phyloP scores from a whole-genome alignment of 768 basidiomycete species.

The Podaxis sp. region DNA sequence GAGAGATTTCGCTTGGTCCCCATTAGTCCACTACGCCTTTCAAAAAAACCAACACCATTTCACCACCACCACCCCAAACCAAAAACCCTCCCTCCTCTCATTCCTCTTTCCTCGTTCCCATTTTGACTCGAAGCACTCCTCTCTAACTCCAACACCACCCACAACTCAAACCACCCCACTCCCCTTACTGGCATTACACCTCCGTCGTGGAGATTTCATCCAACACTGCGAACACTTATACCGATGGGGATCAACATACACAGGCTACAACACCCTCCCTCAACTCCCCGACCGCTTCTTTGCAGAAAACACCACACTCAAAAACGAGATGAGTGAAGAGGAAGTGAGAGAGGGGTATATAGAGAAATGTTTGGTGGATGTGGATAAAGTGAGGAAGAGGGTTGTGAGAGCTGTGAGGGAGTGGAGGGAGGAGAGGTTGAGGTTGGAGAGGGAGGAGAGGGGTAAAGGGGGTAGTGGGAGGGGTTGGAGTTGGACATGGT shows the following conservation, averaged over 20 bases:
- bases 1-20: conserved; percentile 56
- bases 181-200: conserved; percentile 52
- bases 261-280: conserved; percentile 51
- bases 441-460: conserved; percentile 4
- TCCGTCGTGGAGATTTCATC: conserved; percentile 54
- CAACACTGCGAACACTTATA: conserved; percentile 43
- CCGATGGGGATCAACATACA: conserved; percentile 35
- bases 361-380: conserved; percentile 48
- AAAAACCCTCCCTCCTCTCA: conserved; percentile 12
- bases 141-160: neutral
- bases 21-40: conserved; percentile 49
- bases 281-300: conserved; percentile 43
- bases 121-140: neutral
- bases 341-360: conserved; percentile 31
- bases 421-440: conserved; percentile 19
- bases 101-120: conserved; percentile 12
- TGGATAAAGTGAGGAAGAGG: conserved; percentile 42
- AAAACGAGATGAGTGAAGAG: conserved; percentile 13
- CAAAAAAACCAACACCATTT: conserved; percentile 42
- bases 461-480: neutral
- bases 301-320: conserved; percentile 1
- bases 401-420: conserved; percentile 28
- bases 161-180: conserved; percentile 13
- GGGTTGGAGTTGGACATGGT: neutral
- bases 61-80: neutral